Evolutionary conservation across 2,329 filamentous ascomycete genomes (phyloP), one percentile per base, ranked within the genome.

Genomic region (Sporothrix curviconia): DNA sequence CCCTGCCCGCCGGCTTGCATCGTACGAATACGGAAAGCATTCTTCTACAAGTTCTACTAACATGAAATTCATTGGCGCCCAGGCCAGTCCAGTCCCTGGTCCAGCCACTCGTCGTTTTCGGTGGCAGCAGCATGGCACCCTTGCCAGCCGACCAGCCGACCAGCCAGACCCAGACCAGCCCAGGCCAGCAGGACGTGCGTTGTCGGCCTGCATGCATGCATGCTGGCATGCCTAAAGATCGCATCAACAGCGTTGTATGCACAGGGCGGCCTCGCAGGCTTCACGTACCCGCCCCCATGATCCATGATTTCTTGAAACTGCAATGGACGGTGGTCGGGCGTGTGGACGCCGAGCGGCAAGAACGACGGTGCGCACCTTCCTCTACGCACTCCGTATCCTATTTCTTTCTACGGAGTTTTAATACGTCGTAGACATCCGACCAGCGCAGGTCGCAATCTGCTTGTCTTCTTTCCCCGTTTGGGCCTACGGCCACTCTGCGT

Each of bases 161-260:
- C 24, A 47, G 44, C 44, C 44, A 17, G 32, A 47, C 44, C 44
- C 25, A 47, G 44, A 32, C 44, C 44, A 47, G 44, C 30, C 46
- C 30, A 36, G 46, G 36, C 49, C 22, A 40, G 24, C 34, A 24
- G 40, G 28, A 25, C 34, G 22, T 37, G 36, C 24, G 22, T 25
- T 15, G 34, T 51, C 24, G 22, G 34, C 22, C 34, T 52, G 19
- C 4, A 3, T 17, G 32, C 19, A 19, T 51, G 47, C 47, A 51
- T 51, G n/a, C n/a, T n/a, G n/a, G 47, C 47, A 51, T 39, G 32
- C 37, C 32, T 37, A 19, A 51, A 32, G 47, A 25, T 51, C 22
- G 24, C 40, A 44, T 50, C 30, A 32, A 37, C 46, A 24, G 25
- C 19, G 46, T 50, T 22, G 47, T 25, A 17, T 50, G 28, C 47